These are phyloP conservation scores for Aspergillus arachidicola DNA, from an alignment of 2,329 filamentous ascomycete species.

Conservation along the genomic window DNA sequence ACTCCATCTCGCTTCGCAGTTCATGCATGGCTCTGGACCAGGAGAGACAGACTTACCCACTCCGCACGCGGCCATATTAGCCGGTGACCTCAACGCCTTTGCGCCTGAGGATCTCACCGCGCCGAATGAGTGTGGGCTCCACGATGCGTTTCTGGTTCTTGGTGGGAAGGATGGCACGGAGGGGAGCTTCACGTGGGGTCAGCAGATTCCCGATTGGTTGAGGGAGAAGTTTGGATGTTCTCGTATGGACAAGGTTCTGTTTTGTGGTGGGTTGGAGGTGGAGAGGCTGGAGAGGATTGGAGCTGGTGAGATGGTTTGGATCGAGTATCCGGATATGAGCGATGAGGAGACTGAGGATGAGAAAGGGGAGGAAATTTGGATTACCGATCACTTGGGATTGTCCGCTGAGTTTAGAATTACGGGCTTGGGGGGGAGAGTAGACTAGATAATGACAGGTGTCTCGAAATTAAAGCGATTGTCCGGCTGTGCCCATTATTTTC, in stretches of 20 bases:
- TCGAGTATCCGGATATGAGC: slow-evolving; percentile 35
- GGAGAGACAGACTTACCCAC: slow-evolving; percentile 18
- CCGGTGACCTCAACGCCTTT: slow-evolving; percentile 63
- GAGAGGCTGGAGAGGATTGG: slow-evolving; percentile 53
- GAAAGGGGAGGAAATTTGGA: slow-evolving; percentile 49
- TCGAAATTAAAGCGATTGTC: too few relatives aligned
- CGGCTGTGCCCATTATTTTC: neutral
- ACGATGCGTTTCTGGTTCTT: slow-evolving; percentile 56
- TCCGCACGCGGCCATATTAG: slow-evolving; percentile 49
- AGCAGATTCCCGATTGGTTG: slow-evolving; percentile 50
- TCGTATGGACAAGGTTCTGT: slow-evolving; percentile 60
- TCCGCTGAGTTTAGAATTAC: slow-evolving; percentile 31
- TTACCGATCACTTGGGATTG: slow-evolving; percentile 55
- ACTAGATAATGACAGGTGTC: too few relatives aligned
- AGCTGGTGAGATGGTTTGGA: slow-evolving; percentile 46
- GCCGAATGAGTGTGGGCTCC: slow-evolving; percentile 52
- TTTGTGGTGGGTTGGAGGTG: slow-evolving; percentile 40
- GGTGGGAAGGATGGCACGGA: slow-evolving; percentile 56
- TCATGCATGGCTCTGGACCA: slow-evolving; percentile 40
- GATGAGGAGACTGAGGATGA: slow-evolving; percentile 40
- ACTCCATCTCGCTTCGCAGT: slow-evolving; percentile 47
- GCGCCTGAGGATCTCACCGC: slow-evolving; percentile 55
- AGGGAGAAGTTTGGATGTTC: slow-evolving; percentile 52
- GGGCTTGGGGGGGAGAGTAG: neutral
- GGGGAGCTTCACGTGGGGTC: slow-evolving; percentile 61